Base-by-base conservation (phyloP, 2,329 filamentous ascomycete genomes). In the Phyllosticta capitalensis region DNA sequence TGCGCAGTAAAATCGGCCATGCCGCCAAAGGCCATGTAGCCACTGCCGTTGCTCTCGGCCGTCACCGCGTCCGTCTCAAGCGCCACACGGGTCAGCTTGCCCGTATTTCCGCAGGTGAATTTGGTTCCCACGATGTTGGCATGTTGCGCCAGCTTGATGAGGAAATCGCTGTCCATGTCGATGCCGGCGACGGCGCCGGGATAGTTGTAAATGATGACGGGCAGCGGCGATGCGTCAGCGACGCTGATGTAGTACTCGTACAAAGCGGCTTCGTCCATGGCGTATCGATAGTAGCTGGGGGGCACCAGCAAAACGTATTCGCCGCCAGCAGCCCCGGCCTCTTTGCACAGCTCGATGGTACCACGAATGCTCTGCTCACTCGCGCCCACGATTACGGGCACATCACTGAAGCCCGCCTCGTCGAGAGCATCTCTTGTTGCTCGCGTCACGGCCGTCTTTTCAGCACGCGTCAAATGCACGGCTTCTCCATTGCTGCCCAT, bases 401-500 rank as follows among this genome's bases (percentile, higher is more conserved):
- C 83, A 52, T 85, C 75, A 52, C 77, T 70, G 78, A 89, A 94
- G 60, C 89, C 90, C 26, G 90, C 89, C 54, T 85, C 87, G 70
- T 94, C 87, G 54, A 95, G 82, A 19, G 90, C 90, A 70, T 90
- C 86, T 59, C 90, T 85, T 9, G 89, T 92, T 57, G 90, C 88
- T 68, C 79, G 79, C 19, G 88, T 92, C 64, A 94, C 86, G 30
- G 83, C 82, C 54, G 83, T 73, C 72, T 91, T 91, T 75, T 95
- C 90, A 63, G 86, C 83, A 52, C 84, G 83, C 58, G 87, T 89
- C 67, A 92, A 86, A 77, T 95, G 90, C 59, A 90, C 87, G 22
- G 90, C 90, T 77, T 95, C 90, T 62, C 90, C 90, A 74, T 95
- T 95, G 65, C 90, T 95, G 63, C 91, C 90, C 87, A 94, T 90